A percentile compares a stretch with the other conserved stretches of the same genome.
These are phyloP conservation scores for Kandelia obovata DNA, from an alignment of 345 rosid species.

Conservation along the genomic window DNA sequence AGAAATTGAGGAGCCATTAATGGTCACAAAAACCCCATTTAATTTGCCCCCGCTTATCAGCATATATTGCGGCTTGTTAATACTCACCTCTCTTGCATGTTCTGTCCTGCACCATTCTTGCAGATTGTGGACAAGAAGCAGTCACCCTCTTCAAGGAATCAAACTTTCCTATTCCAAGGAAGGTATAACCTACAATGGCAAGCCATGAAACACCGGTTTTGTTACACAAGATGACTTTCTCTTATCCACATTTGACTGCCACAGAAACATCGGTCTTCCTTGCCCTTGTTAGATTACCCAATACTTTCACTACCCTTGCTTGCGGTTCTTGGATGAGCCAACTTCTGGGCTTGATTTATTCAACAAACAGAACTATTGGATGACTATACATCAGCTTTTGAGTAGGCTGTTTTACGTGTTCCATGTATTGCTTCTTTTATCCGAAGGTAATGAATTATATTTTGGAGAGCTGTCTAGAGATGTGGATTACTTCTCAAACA, in stretches of 20 bases:
- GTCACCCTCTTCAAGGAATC: conserved; percentile 30
- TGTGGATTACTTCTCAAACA: conserved; percentile 45
- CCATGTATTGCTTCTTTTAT: conserved; percentile 45
- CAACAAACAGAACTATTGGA: conserved; percentile 45
- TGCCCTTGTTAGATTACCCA: conserved; percentile 15
- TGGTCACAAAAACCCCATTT: no score
- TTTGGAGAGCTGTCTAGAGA: conserved; percentile 36
- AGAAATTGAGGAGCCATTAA: no score
- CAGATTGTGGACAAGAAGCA: neutral
- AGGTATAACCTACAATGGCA: conserved; percentile 14
- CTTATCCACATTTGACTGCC: conserved; percentile 7
- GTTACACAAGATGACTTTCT: conserved; percentile 15
- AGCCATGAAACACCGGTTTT: conserved; percentile 15
- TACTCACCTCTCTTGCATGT: no score
- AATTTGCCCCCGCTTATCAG: no score
- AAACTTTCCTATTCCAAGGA: conserved; percentile 10
- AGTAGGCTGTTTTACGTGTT: conserved; percentile 58
- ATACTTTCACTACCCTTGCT: conserved; percentile 31
- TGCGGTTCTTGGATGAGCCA: conserved; percentile 54
- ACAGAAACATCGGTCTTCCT: conserved; percentile 19
- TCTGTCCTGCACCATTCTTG: no score
- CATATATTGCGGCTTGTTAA: no score
- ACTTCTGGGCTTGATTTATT: conserved; percentile 47
- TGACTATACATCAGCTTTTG: conserved; percentile 58
- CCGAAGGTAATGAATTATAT: conserved; percentile 51